Percentiles rank a stretch among this genome's conserved stretches.
These are phyloP conservation scores for Musa itinerans DNA, from an alignment of 176 grass and related monocot species.

Conservation along the genomic window DNA sequence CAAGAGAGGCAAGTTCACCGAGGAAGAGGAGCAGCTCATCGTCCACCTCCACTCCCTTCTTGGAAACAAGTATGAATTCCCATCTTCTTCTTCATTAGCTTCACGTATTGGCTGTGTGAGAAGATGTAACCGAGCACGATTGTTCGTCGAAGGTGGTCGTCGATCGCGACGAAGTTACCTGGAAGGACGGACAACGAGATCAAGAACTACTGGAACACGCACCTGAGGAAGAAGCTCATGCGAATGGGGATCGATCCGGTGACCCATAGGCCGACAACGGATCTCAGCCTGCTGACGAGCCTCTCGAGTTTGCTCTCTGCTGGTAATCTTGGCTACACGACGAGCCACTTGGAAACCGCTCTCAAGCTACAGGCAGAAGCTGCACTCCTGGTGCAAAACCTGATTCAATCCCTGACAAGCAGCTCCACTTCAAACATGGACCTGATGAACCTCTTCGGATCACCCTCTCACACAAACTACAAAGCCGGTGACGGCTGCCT, in stretches of 20 bases:
- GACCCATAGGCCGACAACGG: not conserved
- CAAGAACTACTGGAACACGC: slow-evolving; percentile 16
- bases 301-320: not conserved
- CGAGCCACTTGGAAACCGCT: not conserved
- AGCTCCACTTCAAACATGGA: not conserved
- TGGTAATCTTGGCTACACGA: not conserved
- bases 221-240: not conserved
- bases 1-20: slow-evolving; percentile 10
- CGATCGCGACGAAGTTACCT: not conserved
- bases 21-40: slow-evolving; percentile 14
- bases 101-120: not conserved
- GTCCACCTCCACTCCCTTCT: slow-evolving; percentile 2
- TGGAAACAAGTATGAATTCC: not conserved
- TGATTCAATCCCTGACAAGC: not conserved
- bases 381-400: not conserved
- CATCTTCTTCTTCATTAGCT: not conserved
- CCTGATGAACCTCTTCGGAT: not conserved
- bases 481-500: not conserved
- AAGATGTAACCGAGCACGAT: no score
- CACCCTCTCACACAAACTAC: not conserved
- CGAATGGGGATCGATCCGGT: not conserved
- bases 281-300: not conserved
- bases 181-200: slow-evolving; percentile 15
- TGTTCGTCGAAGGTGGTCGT: not conserved
- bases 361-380: not conserved